A percentile compares a stretch with the other conserved stretches of the same genome.
These are phyloP conservation scores for Coemansia sp. DNA, from an alignment of 192 early-diverging fungal species.

Conservation along the genomic window DNA sequence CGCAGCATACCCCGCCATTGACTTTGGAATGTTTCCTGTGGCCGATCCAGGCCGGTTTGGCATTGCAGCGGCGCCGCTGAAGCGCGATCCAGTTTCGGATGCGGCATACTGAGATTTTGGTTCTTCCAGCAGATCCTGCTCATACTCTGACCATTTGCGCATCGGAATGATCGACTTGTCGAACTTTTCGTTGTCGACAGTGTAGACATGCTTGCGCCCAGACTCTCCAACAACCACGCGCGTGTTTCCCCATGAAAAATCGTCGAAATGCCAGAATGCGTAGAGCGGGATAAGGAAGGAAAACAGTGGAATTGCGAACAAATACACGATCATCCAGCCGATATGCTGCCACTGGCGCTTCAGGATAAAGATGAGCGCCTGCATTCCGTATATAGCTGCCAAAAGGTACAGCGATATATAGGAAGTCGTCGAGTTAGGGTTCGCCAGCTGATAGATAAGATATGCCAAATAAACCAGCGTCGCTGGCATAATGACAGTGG, in stretches of 20 bases:
- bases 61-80: constrained; percentile 40
- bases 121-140: constrained; percentile 59
- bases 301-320: constrained; percentile 88
- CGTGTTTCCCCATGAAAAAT: constrained; percentile 99
- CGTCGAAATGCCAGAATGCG: constrained; percentile 99
- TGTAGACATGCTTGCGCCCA: constrained; percentile 68
- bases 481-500: constrained; percentile 91
- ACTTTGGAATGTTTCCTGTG: constrained; percentile 51
- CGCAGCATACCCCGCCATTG: constrained; percentile 48
- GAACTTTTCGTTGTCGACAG: constrained; percentile 76
- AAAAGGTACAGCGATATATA: constrained; percentile 83
- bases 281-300: constrained; percentile 81
- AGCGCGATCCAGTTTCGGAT: constrained; percentile 47
- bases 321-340: constrained; percentile 96
- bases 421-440: constrained; percentile 63
- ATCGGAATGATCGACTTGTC: constrained; percentile 73
- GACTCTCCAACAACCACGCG: constrained; percentile 87
- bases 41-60: constrained; percentile 51
- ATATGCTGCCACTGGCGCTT: constrained; percentile 90
- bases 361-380: constrained; percentile 83
- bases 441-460: constrained; percentile 65
- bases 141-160: constrained; percentile 82
- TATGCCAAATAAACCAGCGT: constrained; percentile 86
- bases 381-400: constrained; percentile 84
- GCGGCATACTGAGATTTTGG: constrained; percentile 45